Percentiles rank a stretch among this genome's conserved stretches.
Conservation (phyloP, 352 stramenopile species). For the Blastocystis sp. region DNA sequence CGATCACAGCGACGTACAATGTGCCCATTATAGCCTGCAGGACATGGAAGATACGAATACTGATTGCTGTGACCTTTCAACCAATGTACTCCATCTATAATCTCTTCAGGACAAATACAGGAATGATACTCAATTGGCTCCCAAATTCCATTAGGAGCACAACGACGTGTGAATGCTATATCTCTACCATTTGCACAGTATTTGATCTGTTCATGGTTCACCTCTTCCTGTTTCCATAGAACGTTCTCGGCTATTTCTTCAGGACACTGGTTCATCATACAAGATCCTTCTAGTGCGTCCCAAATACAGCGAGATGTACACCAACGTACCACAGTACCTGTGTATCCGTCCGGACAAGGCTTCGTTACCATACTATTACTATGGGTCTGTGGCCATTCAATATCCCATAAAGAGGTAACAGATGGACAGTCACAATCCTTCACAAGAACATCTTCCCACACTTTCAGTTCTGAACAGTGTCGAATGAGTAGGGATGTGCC, state of each 20-base stretch:
- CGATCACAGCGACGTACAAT: conserved; percentile 12
- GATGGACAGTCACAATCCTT: conserved; percentile 22
- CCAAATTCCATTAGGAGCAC: conserved; percentile 22
- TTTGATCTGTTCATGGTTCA: background rate
- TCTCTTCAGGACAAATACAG: background rate
- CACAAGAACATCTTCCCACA: background rate
- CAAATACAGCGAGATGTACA: conserved; percentile 5
- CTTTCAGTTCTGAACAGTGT: background rate
- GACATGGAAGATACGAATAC: conserved; percentile 6
- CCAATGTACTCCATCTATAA: background rate
- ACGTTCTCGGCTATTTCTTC: background rate
- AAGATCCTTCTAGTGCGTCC: background rate
- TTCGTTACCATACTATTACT: background rate
- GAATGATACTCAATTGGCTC: background rate
- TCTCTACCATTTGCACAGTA: background rate
- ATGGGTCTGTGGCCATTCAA: conserved; percentile 28
- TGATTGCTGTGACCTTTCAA: background rate
- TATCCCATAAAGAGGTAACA: background rate
- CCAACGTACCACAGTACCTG: background rate
- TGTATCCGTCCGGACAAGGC: background rate
- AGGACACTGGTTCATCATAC: background rate
- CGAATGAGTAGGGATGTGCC: background rate
- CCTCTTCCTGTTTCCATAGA: background rate
- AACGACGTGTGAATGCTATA: background rate
- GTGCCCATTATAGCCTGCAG: background rate